These are phyloP conservation scores for Penicillium psychrosexuale DNA, from an alignment of 2,329 filamentous ascomycete species.

Conservation along the genomic window DNA sequence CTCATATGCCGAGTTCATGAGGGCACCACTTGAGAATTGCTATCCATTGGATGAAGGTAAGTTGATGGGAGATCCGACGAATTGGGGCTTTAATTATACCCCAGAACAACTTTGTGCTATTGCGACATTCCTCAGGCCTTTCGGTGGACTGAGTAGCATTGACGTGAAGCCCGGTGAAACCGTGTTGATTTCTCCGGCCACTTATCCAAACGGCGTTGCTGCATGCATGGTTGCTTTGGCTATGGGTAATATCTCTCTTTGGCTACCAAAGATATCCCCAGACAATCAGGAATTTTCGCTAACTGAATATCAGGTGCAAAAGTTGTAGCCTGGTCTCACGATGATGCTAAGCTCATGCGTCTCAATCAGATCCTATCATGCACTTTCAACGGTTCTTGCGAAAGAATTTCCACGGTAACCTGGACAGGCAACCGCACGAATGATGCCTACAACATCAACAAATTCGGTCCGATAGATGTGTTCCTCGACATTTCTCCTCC, in stretches of 20 bases:
- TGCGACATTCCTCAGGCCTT: background rate
- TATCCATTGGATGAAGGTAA: background rate
- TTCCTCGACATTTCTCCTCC: background rate
- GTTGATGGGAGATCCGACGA: background rate
- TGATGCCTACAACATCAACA: background rate
- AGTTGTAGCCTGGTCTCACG: background rate
- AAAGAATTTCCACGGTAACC: background rate
- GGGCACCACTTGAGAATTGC: background rate
- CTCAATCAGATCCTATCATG: background rate
- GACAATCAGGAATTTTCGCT: background rate
- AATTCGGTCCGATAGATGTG: background rate
- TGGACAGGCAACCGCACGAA: background rate
- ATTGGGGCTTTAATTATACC: background rate
- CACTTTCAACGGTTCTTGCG: background rate
- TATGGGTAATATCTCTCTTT: background rate
- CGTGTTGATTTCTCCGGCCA: background rate
- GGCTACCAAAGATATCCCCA: background rate
- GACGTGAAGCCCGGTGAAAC: background rate
- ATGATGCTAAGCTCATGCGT: background rate
- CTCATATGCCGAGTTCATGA: background rate
- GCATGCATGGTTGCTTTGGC: background rate
- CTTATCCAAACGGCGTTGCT: background rate
- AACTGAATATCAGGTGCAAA: background rate
- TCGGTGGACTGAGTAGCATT: background rate
- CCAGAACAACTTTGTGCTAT: background rate